Evolutionary conservation across 805 yeast genomes (phyloP), one percentile per base, ranked within the genome.

Genomic region (Nakazawaea sp.): DNA sequence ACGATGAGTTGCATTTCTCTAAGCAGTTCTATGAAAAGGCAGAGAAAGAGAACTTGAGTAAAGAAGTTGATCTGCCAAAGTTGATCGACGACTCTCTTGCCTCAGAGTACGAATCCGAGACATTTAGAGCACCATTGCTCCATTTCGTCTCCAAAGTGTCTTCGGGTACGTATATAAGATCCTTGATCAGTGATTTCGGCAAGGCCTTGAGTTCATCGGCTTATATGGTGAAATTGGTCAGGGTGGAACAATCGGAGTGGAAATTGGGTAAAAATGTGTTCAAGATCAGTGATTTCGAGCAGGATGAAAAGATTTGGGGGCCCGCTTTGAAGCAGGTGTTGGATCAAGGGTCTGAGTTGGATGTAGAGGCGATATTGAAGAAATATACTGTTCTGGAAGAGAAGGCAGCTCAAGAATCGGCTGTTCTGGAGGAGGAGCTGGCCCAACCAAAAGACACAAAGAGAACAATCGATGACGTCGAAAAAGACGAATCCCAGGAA

Each of bases 121-220:
- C 65, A 5, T 39, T 39, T 41, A 66, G 71, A 43, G 78, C 86
- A 2, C 92, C 94, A 2, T 48, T 81, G 33, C 49, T 90, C 18
- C 89, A 82, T 48, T 75, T 92, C 46, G 72, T 70, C 12, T 75
- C 94, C 4, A 70, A 74, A 25, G 98, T 90, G 1, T 82, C 96
- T 1, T 87, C 97, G 0, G 99, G 99, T 1, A 92, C 97, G 0
- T 92, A 92, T 51, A 88, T 92, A 33, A 71, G 99, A 46, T 82
- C 96, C 2, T 62, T 92, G 37, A 69, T 92, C 33, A 86, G 95
- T 58, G 99, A 92, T 51, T 66, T 85, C 30, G 97, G 95, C 2
- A 72, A 82, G 42, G 82, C 90, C 0, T 61, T 89, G 52, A 79
- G 81, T 13, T 76, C 89, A 0, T 75, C 85, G 18, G 86, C 95